Evolutionary conservation across 1,139 yeast species (phyloP).

Genomic region (Groenewaldozyma auringiensis): DNA sequence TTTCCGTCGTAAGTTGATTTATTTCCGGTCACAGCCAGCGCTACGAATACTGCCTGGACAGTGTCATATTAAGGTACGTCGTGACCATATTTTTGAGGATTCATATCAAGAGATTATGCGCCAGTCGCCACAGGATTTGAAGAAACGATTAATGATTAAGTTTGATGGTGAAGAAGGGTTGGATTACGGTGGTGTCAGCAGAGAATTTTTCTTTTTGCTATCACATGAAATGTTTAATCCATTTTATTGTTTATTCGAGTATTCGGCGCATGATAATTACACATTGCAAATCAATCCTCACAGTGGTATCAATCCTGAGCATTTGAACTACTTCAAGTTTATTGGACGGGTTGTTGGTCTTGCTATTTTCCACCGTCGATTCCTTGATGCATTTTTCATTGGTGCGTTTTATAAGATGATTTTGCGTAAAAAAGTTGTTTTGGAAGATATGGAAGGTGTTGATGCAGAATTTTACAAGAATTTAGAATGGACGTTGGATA

Average conservation of each 20-base stretch:
- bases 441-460: constrained; percentile 98
- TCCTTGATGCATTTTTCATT: constrained; percentile 94
- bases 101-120: constrained; percentile 98
- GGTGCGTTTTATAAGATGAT: constrained; percentile 98
- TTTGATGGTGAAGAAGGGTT: constrained; percentile 99
- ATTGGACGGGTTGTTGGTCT: constrained; percentile 97
- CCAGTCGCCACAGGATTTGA: constrained; percentile 95
- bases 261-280: constrained; percentile 95
- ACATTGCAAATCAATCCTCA: constrained; percentile 96
- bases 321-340: constrained; percentile 92
- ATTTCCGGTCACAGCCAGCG: constrained; percentile 97
- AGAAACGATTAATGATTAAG: constrained; percentile 94
- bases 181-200: constrained; percentile 98
- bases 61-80: constrained; percentile 94
- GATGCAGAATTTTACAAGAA: constrained; percentile 95
- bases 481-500: constrained; percentile 90
- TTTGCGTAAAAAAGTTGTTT: constrained; percentile 85
- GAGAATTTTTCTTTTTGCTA: constrained; percentile 91
- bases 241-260: constrained; percentile 91
- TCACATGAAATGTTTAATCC: constrained; percentile 99
- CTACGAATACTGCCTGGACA: constrained; percentile 95
- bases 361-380: constrained; percentile 96
- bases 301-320: constrained; percentile 97
- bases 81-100: constrained; percentile 95
- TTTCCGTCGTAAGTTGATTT: constrained; percentile 92